phyloP scores from a whole-genome alignment of 164 flowering plant genomes.

The Houttuynia cordata region DNA sequence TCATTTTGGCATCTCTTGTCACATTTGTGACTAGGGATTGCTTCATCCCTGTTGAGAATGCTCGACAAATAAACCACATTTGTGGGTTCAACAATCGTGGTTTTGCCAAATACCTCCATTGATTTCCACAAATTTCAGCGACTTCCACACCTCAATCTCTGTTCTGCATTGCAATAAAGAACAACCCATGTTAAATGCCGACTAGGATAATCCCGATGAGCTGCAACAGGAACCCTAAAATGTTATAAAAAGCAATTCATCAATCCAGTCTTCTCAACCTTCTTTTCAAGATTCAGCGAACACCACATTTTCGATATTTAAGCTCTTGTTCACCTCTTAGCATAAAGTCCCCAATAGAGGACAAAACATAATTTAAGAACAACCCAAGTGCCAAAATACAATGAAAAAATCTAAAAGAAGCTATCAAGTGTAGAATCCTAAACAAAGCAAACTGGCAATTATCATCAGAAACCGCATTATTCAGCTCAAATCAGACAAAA shows the following conservation, averaged over 20 bases:
- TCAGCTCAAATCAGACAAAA: too few species aligned
- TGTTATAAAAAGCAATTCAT: neutral
- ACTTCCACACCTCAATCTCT: constrained; percentile 6
- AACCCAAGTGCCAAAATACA: too few species aligned
- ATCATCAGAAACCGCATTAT: too few species aligned
- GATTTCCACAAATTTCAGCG: constrained; percentile 8
- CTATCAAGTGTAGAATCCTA: too few species aligned
- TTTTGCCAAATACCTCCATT: constrained; percentile 79
- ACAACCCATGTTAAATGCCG: constrained; percentile 12
- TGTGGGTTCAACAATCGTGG: constrained; percentile 48
- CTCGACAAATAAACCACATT: constrained; percentile 85
- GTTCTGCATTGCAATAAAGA: constrained; percentile 39
- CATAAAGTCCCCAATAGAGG: too few species aligned
- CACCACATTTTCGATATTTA: too few species aligned
- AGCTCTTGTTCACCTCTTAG: too few species aligned
- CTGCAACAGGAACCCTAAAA: neutral
- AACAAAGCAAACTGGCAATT: too few species aligned
- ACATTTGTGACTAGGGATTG: constrained; percentile 71
- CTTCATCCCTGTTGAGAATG: constrained; percentile 75
- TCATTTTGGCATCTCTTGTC: constrained; percentile 91
- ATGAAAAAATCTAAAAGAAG: too few species aligned
- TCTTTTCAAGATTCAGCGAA: too few species aligned
- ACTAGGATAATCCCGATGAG: neutral
- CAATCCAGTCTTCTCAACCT: too few species aligned
- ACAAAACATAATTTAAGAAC: too few species aligned